These are phyloP conservation scores for Gnaphalium uliginosum DNA, from an alignment of 129 eudicot genomes.

Conservation along the genomic window DNA sequence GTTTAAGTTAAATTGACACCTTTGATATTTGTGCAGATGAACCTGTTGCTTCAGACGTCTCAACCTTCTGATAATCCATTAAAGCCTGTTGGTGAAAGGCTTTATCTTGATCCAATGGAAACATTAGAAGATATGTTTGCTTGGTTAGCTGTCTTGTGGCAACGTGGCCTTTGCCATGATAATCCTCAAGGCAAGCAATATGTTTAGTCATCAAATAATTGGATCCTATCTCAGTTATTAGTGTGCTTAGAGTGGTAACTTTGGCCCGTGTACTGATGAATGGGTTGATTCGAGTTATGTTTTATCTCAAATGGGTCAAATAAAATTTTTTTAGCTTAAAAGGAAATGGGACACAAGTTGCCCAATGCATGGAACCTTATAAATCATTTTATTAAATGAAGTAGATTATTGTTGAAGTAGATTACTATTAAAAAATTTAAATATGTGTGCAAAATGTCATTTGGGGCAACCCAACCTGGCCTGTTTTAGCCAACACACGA, in stretches of 20 bases:
- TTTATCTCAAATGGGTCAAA: neutral
- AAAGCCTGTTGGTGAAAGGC: constrained; percentile 37
- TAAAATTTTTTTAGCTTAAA: neutral
- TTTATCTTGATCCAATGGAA: constrained; percentile 49
- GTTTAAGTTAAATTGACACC: neutral
- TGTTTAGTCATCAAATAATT: neutral
- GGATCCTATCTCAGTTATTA: neutral
- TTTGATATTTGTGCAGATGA: constrained; percentile 48
- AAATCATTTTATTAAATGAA: too few relatives aligned
- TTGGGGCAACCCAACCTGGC: neutral
- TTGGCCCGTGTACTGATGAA: neutral
- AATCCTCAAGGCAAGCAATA: constrained; percentile 81
- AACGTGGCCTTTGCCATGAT: constrained; percentile 88
- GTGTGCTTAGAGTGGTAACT: neutral
- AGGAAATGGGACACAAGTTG: neutral
- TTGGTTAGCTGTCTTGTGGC: constrained; percentile 95
- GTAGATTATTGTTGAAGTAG: too few relatives aligned
- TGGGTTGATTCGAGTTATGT: neutral
- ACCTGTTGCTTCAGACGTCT: constrained; percentile 60
- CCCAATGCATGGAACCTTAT: neutral
- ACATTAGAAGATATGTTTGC: constrained; percentile 56
- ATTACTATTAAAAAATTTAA: too few relatives aligned
- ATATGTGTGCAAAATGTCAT: too few relatives aligned
- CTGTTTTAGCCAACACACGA: neutral
- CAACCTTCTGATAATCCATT: constrained; percentile 34